A percentile compares a stretch with the other conserved stretches of the same genome.
Conservation (phyloP, 805 yeast species). For the Ogataea pini region DNA sequence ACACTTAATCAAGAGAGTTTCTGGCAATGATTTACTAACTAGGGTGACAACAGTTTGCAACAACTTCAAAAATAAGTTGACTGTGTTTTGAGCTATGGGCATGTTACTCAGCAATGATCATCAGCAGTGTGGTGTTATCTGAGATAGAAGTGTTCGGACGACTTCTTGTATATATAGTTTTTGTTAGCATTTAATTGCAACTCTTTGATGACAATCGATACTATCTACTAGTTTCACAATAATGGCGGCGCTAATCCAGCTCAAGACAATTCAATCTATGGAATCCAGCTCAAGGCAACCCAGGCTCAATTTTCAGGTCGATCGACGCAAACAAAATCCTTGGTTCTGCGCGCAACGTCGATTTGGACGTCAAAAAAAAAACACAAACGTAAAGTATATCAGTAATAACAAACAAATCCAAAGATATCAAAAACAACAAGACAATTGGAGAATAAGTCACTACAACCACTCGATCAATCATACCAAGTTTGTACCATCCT, state of each 20-base stretch:
- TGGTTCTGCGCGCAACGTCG: conserved; percentile 1
- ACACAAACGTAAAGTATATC: background rate
- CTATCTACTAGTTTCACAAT: no score
- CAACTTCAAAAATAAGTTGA: conserved; percentile 17
- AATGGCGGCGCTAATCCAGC: no score
- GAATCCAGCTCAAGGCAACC: background rate
- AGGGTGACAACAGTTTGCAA: conserved; percentile 16
- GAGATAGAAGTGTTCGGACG: background rate
- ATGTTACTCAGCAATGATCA: no score
- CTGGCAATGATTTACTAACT: conserved; percentile 13
- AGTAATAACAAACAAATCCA: background rate
- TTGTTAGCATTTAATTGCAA: background rate
- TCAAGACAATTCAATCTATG: background rate
- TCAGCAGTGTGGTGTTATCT: no score
- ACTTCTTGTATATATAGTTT: conserved; percentile 5
- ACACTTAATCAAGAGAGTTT: background rate
- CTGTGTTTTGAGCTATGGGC: background rate
- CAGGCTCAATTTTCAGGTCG: background rate
- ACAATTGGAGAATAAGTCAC: background rate
- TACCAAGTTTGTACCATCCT: background rate
- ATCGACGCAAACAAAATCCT: conserved; percentile 7
- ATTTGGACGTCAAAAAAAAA: background rate
- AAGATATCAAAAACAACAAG: background rate
- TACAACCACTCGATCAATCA: background rate
- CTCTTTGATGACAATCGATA: background rate